Conservation (phyloP, 371 early-diverging fungal genomes). For the Mortierella sp. region DNA sequence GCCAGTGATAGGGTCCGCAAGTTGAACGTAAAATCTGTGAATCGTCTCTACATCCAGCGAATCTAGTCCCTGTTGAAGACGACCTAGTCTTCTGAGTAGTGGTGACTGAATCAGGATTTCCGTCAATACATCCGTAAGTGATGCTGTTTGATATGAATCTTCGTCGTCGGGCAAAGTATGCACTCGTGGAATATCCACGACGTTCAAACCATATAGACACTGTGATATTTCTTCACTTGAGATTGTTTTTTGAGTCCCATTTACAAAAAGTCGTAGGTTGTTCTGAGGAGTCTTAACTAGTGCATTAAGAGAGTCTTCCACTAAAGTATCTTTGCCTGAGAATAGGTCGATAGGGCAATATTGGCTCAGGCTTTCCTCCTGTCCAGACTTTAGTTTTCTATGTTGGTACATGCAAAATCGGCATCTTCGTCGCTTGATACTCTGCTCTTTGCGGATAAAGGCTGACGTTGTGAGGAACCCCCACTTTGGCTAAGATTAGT, state of each 20-base stretch:
- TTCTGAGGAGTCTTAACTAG: conserved; percentile 43
- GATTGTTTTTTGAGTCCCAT: conserved; percentile 28
- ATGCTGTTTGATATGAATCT: not conserved
- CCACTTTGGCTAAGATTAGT: conserved; percentile 47
- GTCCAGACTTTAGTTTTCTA: conserved; percentile 15
- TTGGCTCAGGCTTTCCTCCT: conserved; percentile 26
- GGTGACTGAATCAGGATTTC: conserved; percentile 34
- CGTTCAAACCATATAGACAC: not conserved
- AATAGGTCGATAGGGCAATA: conserved; percentile 52
- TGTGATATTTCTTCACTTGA: conserved; percentile 4
- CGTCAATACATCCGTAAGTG: conserved; percentile 27
- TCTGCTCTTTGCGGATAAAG: conserved; percentile 26
- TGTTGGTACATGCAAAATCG: conserved; percentile 56
- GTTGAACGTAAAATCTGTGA: conserved; percentile 25
- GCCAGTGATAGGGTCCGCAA: not conserved
- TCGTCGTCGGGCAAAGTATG: not conserved
- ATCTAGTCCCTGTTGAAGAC: conserved; percentile 46
- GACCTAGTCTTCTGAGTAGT: conserved; percentile 27
- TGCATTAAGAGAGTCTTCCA: conserved; percentile 30
- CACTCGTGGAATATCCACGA: not conserved
- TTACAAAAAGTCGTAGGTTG: conserved; percentile 46
- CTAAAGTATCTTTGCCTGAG: conserved; percentile 27
- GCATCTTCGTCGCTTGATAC: conserved; percentile 46
- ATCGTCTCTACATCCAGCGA: conserved; percentile 42
- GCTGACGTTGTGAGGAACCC: conserved; percentile 36